Evolutionary conservation across 495 filamentous ascomycete species (phyloP).

Genomic region (Aspergillus leporis): DNA sequence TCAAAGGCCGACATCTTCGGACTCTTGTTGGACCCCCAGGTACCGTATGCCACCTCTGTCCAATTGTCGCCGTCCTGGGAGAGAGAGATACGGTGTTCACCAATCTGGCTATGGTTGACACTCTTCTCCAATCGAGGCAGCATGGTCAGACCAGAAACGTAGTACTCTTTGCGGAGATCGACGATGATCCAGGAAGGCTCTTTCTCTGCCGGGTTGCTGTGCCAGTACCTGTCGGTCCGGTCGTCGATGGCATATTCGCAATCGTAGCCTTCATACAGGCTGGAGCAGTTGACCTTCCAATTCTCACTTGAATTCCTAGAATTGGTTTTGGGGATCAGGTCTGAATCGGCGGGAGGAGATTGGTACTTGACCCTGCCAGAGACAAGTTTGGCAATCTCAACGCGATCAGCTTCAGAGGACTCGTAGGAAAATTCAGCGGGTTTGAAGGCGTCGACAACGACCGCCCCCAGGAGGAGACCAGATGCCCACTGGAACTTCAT

Average conservation of each 20-base stretch:
- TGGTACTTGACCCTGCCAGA: constrained; percentile 3
- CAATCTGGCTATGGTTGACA: constrained; percentile 32
- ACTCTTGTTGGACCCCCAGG: constrained; percentile 40
- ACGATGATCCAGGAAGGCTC: neutral
- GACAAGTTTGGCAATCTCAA: neutral
- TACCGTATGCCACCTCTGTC: constrained; percentile 43
- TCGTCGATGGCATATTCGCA: constrained; percentile 1
- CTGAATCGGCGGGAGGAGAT: constrained; percentile 4
- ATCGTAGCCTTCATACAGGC: neutral
- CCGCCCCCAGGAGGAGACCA: constrained; percentile 6
- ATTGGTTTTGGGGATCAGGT: constrained; percentile 8
- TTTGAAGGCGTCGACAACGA: constrained; percentile 8
- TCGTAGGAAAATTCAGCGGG: constrained; percentile 8
- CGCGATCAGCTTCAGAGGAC: constrained; percentile 7
- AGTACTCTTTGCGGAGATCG: neutral
- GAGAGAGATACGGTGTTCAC: constrained; percentile 38
- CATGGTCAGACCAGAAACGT: constrained; percentile 21
- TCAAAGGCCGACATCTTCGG: constrained; percentile 43
- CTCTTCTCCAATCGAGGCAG: constrained; percentile 32
- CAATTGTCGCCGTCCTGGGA: constrained; percentile 41
- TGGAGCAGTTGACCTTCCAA: neutral
- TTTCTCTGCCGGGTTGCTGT: neutral
- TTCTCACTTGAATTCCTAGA: neutral
- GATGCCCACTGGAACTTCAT: constrained; percentile 9
- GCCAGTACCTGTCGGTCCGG: neutral